Evolutionary conservation across 331 rosid species (phyloP).

Genomic region (Ulmus americana): DNA sequence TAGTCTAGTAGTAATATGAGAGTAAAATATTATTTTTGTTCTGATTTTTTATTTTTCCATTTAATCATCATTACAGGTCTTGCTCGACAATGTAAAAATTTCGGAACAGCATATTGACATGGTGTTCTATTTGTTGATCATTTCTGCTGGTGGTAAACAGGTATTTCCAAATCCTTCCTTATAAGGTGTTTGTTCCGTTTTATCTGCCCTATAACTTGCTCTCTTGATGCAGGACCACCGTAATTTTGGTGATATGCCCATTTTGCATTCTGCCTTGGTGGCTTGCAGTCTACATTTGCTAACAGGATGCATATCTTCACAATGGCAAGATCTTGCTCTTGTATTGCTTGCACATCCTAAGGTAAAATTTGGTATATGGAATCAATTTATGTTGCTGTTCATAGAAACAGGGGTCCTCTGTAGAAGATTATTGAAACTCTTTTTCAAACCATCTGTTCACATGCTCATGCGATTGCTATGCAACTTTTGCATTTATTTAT

Average conservation of each 20-base stretch:
- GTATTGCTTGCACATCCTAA: constrained; percentile 85
- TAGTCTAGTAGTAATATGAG: too few species aligned
- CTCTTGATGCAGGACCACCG: constrained; percentile 56
- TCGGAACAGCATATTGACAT: constrained; percentile 72
- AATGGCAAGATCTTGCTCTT: constrained; percentile 78
- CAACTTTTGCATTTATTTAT: background rate
- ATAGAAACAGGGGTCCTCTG: constrained; percentile 9
- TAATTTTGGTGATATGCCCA: constrained; percentile 38
- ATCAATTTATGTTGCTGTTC: constrained; percentile 15
- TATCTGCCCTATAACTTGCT: constrained; percentile 28
- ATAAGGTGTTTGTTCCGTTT: constrained; percentile 23
- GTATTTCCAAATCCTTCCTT: constrained; percentile 35
- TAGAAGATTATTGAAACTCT: constrained; percentile 6
- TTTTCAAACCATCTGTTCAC: constrained; percentile 2
- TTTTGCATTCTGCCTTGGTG: constrained; percentile 71
- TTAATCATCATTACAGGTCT: too few species aligned
- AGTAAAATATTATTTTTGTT: too few species aligned
- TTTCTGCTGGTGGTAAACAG: too few species aligned
- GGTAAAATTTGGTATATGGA: constrained; percentile 39
- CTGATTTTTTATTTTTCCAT: too few species aligned
- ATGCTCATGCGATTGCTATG: constrained; percentile 9
- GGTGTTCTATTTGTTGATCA: too few species aligned
- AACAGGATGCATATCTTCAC: constrained; percentile 62
- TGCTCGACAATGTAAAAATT: constrained; percentile 72
- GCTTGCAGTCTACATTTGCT: constrained; percentile 68